phyloP scores from a whole-genome alignment of 345 rosid species.

The Citrus sp. region DNA sequence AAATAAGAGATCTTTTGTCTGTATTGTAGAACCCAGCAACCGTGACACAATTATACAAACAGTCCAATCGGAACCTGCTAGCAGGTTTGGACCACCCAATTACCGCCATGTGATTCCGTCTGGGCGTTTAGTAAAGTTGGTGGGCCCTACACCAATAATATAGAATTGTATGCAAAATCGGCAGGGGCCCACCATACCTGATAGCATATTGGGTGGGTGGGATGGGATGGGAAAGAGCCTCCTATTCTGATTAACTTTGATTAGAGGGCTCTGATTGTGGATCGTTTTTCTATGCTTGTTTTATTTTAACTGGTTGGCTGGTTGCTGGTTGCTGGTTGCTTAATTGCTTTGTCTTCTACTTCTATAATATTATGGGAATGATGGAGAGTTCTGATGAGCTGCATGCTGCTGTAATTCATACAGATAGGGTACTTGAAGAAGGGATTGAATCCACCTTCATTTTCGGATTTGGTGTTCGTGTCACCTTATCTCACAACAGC shows the following conservation, averaged over 20 bases:
- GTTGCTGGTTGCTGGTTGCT: no score
- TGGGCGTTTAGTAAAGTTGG: not conserved
- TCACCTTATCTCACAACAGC: constrained; percentile 52
- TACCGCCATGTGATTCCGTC: not conserved
- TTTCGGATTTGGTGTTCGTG: constrained; percentile 52
- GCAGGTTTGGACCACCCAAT: not conserved
- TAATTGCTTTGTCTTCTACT: no score
- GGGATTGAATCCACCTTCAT: constrained; percentile 78
- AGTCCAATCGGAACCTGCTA: not conserved
- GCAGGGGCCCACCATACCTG: not conserved
- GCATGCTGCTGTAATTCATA: not conserved
- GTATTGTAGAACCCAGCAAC: not conserved
- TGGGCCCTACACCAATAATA: constrained; percentile 2
- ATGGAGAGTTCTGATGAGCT: constrained; percentile 7
- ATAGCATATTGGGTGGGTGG: no score
- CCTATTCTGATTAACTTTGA: not conserved
- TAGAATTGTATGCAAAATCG: not conserved
- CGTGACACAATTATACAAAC: not conserved
- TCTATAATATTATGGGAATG: not conserved
- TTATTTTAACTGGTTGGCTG: not conserved
- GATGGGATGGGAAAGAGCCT: no score
- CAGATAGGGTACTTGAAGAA: constrained; percentile 84
- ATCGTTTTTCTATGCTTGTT: not conserved
- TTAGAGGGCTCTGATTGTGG: not conserved
- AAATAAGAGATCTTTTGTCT: not conserved